Evolutionary conservation across 2,329 filamentous ascomycete species (phyloP), one percentile per base, ranked within the genome.

Genomic region (Colletotrichum simmondsii): DNA sequence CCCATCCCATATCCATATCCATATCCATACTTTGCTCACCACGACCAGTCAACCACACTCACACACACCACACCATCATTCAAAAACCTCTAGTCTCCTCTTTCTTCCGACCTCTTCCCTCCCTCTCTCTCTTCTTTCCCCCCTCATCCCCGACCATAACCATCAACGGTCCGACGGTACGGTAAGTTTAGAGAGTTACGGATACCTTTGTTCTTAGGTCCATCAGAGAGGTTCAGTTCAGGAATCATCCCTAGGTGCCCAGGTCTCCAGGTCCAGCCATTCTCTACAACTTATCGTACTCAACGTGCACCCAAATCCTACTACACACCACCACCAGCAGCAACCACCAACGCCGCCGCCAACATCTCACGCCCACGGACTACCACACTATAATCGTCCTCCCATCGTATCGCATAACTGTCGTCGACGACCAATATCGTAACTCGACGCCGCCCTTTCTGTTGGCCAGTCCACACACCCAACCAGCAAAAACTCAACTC

Each of bases 81-180:
- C 78, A 84, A 84, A 84, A 84, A 79, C 79, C 81, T 77, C 79
- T 78, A 77, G 77, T 77, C 75, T 77, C 76, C 74, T 75, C 71
- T 58, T 66, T 57, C 52, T 73, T 54, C 71, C 26, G 5, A 72
- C 62, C 28, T 49, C 63, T 71, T 72, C 68, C 63, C 42, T 73
- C 58, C 68, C 68, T 42, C 75, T 75, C 71, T 74, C 77, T 76
- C 77, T 73, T 72, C 76, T 75, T 78, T 76, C 76, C 76, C 76
- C 77, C 77, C 77, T 79, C 80, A 79, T 76, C 76, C 77, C 76
- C 78, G 71, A 73, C 71, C 71, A 72, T 14, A 57, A 67, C 52
- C 62, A 58, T 2, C 61, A 66, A 66, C 68, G 71, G 71, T 73
- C 61, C 49, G 68, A 73, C 68, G 71, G 71, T 63, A 72, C 70